Conservation (phyloP, 1,284 basidiomycete genomes). For the Microbotryum silenes-acaulis region DNA sequence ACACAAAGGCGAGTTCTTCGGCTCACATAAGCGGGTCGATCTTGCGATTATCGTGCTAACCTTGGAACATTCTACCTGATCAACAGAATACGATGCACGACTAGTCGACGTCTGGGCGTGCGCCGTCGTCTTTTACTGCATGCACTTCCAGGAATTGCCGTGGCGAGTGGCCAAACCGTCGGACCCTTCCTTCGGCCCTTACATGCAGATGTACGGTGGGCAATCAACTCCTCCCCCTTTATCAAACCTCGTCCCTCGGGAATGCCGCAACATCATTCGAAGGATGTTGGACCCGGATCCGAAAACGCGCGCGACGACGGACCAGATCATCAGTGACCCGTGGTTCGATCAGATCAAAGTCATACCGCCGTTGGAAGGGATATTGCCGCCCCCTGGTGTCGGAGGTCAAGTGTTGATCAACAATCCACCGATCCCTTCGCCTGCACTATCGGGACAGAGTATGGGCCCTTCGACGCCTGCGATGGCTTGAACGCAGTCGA, state of each 20-base stretch:
- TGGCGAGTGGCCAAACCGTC: constrained; percentile 87
- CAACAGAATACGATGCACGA: constrained; percentile 86
- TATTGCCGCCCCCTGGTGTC: constrained; percentile 1
- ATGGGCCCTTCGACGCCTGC: too few species aligned
- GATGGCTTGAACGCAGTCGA: too few species aligned
- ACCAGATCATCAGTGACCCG: constrained; percentile 71
- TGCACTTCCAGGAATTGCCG: constrained; percentile 91
- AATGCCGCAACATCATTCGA: constrained; percentile 74
- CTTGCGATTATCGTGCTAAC: constrained; percentile 28
- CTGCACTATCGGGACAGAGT: too few species aligned
- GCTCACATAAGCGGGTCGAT: background rate
- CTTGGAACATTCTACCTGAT: background rate
- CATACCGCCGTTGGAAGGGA: constrained; percentile 19
- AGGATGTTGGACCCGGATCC: constrained; percentile 96
- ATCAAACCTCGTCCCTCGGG: constrained; percentile 78
- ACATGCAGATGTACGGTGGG: constrained; percentile 56
- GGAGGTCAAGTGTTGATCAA: background rate
- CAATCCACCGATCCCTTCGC: too few species aligned
- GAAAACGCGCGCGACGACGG: constrained; percentile 66
- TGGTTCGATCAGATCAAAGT: constrained; percentile 71
- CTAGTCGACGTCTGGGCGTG: constrained; percentile 97
- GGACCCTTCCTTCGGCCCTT: constrained; percentile 77
- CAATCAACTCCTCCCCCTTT: constrained; percentile 48
- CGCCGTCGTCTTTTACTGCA: constrained; percentile 95
- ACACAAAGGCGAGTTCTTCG: constrained; percentile 70